Conservation (phyloP, 75 land plant species). For the Gnetum montanum region DNA sequence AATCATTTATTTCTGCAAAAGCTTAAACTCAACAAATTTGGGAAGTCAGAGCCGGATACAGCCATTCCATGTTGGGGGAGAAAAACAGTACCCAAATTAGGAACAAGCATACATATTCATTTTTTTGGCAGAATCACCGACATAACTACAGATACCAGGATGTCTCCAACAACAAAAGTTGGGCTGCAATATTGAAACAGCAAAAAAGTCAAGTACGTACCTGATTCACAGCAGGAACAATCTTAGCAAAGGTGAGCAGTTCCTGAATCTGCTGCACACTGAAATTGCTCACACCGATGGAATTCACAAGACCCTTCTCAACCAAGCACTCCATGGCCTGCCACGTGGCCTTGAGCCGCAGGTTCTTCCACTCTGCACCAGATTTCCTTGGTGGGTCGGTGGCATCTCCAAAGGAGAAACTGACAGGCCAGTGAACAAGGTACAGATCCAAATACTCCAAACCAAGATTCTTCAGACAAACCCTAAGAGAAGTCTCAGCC, state of each 20-base stretch:
- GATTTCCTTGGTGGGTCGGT: conserved; percentile 62
- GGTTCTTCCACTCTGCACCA: conserved; percentile 26
- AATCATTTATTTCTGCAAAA: too few species aligned
- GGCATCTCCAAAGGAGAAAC: conserved; percentile 53
- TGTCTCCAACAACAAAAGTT: too few species aligned
- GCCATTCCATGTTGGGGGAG: too few species aligned
- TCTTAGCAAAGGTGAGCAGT: conserved; percentile 57
- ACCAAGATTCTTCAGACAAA: conserved; percentile 54
- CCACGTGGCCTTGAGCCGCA: conserved; percentile 55
- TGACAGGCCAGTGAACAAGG: conserved; percentile 66
- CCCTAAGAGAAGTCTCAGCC: conserved; percentile 46
- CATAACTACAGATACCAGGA: too few species aligned
- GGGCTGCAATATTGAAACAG: too few species aligned
- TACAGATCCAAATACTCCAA: conserved; percentile 63
- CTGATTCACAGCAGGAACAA: conserved; percentile 78
- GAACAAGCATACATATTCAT: too few species aligned
- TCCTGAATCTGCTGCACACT: conserved; percentile 49
- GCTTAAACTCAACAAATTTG: too few species aligned
- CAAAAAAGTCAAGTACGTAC: conserved; percentile 15
- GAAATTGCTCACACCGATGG: conserved; percentile 77
- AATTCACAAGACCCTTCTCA: conserved; percentile 50
- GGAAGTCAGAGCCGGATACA: too few species aligned
- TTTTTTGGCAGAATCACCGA: too few species aligned
- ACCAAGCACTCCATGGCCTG: conserved; percentile 70
- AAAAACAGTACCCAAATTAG: too few species aligned